Evolutionary conservation across 2,329 filamentous ascomycete species (phyloP).

Genomic region (Nemania serpens): DNA sequence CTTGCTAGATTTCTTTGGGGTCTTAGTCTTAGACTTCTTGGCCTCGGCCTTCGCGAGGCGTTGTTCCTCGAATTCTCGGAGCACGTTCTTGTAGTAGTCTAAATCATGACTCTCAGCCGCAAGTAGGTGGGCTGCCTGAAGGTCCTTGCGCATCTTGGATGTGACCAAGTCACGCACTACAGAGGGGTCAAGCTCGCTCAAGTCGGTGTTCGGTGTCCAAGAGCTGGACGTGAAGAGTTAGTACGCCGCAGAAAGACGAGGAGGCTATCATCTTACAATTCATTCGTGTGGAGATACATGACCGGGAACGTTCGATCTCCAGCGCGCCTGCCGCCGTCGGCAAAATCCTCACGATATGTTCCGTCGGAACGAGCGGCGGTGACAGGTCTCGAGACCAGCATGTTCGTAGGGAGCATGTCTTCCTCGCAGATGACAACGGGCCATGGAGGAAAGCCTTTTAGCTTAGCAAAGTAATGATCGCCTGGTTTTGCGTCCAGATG

Average conservation of each 20-base stretch:
- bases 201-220: conserved; percentile 86
- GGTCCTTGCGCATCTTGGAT: conserved; percentile 78
- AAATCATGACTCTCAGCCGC: conserved; percentile 79
- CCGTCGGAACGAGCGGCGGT: conserved; percentile 83
- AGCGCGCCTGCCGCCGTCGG: conserved; percentile 83
- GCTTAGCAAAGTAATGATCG: conserved; percentile 87
- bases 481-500: conserved; percentile 85
- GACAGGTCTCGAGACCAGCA: conserved; percentile 80
- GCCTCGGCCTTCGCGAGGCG: conserved; percentile 60
- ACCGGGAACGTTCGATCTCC: conserved; percentile 88
- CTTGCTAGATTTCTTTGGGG: conserved; percentile 50
- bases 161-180: conserved; percentile 71
- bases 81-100: conserved; percentile 80
- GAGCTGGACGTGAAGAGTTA: conserved; percentile 61
- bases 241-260: conserved; percentile 2
- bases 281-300: conserved; percentile 94
- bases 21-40: conserved; percentile 39
- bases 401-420: conserved; percentile 81
- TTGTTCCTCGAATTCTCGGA: conserved; percentile 72
- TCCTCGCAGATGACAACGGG: conserved; percentile 93
- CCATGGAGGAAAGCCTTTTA: conserved; percentile 96
- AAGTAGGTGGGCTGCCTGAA: conserved; percentile 79
- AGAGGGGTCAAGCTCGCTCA: conserved; percentile 76
- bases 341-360: conserved; percentile 83
- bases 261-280: conserved; percentile 75